Evolutionary conservation across 805 yeast species (phyloP).

Genomic region (Lipomyces anomalus): DNA sequence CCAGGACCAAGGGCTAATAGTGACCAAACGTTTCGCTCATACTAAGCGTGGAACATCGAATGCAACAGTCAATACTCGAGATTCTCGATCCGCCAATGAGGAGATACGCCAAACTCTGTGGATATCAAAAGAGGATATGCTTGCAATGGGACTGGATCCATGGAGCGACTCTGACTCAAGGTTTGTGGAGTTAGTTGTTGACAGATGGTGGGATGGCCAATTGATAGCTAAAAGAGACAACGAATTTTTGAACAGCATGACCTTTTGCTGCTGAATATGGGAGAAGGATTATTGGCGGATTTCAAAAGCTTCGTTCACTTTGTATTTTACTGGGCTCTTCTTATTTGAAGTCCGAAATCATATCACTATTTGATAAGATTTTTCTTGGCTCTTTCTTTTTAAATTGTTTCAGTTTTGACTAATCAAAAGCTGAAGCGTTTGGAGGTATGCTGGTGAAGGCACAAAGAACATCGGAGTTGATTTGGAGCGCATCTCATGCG

Average conservation of each 20-base stretch:
- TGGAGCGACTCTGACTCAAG: conserved; percentile 42
- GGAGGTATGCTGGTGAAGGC: too few relatives aligned
- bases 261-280: conserved; percentile 27
- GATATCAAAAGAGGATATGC: conserved; percentile 39
- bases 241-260: conserved; percentile 29
- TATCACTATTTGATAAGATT: conserved; percentile 17
- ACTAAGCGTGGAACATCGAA: background rate
- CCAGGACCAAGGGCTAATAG: conserved; percentile 15
- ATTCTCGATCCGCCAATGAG: too few relatives aligned
- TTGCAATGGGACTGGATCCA: conserved; percentile 58
- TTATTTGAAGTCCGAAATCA: background rate
- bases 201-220: conserved; percentile 45
- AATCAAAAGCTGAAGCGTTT: too few relatives aligned
- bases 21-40: background rate
- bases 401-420: background rate
- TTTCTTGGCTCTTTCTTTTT: background rate
- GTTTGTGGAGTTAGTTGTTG: conserved; percentile 41
- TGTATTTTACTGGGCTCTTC: conserved; percentile 1
- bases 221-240: conserved; percentile 32
- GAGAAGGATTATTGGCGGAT: background rate
- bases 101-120: conserved; percentile 20
- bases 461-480: too few relatives aligned
- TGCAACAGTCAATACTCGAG: background rate
- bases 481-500: too few relatives aligned
- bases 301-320: background rate